Evolutionary conservation across 176 grass and related monocot species (phyloP), one percentile per base, ranked within the genome.

Genomic region (Luzula sylvatica): DNA sequence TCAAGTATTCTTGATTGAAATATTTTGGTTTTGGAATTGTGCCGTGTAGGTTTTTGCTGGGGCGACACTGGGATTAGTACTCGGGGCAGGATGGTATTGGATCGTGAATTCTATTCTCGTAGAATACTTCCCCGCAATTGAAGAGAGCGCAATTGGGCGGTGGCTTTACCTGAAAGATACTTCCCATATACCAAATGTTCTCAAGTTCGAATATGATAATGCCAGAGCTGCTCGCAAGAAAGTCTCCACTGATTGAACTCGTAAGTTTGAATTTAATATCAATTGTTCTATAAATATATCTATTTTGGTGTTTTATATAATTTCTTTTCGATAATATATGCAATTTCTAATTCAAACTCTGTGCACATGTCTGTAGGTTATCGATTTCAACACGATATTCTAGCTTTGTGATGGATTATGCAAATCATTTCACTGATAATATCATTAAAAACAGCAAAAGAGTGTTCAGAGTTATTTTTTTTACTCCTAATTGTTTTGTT

Each of bases 151-250:
- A 25, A 65, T 90, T 7, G 92, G 78, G 23, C 85, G 75, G 55
- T 83, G 67, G 73, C 42, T 98, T 3, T 98, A 87, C 56, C 79
- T 98, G 41, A 98, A 98, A 68, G 92, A 98, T 67, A 86, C 85
- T 2, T 90, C 92, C 20, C 92, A 98, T 47, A 87, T 98, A 65
- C 85, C 65, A 15, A 71, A 98, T 65, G 81, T 82, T 30, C 75
- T 90, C 20, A 89, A 98, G 75, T 98, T 90, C 43, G 92, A 98
- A 68, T 98, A 98, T 56, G 86, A 98, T 42, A 98, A 98, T 32
- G 92, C 81, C 21, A 89, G 92, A 73, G 81, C 85, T 42, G 92
- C 85, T 45, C 60, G 81, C 65, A 90, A 89, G 74, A 98, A 98
- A 77, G 59, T 83, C 50, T 50, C 92, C 38, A 79, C 82, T 48